A percentile compares a stretch with the other conserved stretches of the same genome.
These are phyloP conservation scores for Sphagnum contortum DNA, from an alignment of 225 moss, liverwort and hornwort genomes.

Conservation along the genomic window DNA sequence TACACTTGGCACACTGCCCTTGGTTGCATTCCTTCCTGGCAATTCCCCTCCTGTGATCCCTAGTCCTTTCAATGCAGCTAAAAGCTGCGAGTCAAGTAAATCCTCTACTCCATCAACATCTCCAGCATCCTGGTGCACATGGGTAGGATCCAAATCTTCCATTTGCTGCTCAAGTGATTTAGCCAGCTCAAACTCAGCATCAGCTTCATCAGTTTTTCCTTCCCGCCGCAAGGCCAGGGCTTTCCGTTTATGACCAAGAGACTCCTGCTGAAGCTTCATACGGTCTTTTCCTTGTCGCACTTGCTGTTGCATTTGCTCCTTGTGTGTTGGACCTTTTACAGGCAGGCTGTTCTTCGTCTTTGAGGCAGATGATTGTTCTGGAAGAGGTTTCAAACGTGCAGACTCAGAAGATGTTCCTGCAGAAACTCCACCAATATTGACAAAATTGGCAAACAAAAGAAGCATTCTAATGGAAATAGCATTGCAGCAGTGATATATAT, in stretches of 20 bases:
- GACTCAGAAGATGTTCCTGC: background rate
- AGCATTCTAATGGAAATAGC: too few relatives aligned
- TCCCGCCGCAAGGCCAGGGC: conserved; percentile 78
- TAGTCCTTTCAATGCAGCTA: conserved; percentile 78
- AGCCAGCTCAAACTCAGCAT: conserved; percentile 83
- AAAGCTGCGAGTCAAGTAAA: conserved; percentile 83
- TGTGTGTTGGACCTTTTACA: conserved; percentile 48
- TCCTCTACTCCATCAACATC: conserved; percentile 72
- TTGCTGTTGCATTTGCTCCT: conserved; percentile 74
- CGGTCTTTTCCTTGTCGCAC: conserved; percentile 94
- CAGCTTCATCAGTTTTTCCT: conserved; percentile 94
- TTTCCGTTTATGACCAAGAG: conserved; percentile 92
- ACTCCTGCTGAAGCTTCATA: conserved; percentile 95
- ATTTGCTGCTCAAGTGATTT: conserved; percentile 91
- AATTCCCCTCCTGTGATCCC: conserved; percentile 68
- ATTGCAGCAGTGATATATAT: too few relatives aligned
- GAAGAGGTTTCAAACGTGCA: background rate
- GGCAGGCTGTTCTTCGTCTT: conserved; percentile 22
- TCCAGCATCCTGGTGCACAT: conserved; percentile 46
- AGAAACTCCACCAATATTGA: too few relatives aligned
- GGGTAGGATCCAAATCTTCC: conserved; percentile 75
- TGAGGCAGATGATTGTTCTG: background rate
- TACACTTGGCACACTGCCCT: conserved; percentile 3
- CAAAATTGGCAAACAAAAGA: too few relatives aligned
- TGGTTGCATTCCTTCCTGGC: conserved; percentile 19